Evolutionary conservation across 441 rosid species (phyloP).

Genomic region (Gossypium davidsonii): DNA sequence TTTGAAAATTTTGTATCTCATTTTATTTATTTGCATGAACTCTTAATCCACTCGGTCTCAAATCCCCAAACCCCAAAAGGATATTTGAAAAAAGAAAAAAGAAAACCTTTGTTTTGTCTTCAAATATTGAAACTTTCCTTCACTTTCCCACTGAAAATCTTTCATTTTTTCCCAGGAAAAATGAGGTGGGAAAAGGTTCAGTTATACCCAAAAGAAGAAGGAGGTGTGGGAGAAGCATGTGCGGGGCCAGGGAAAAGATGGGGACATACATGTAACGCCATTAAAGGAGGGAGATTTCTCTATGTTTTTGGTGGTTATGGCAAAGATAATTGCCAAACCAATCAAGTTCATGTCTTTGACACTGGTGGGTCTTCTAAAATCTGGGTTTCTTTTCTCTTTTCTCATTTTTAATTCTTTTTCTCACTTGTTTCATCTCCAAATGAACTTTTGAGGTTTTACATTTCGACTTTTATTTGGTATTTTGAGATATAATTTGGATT

Average conservation of each 20-base stretch:
- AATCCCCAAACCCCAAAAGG: not conserved
- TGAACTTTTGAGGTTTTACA: slow-evolving; percentile 16
- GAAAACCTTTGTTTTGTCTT: not conserved
- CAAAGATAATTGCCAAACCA: slow-evolving; percentile 85
- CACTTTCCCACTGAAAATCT: slow-evolving; percentile 25
- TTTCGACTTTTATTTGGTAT: slow-evolving; percentile 14
- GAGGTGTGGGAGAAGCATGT: slow-evolving; percentile 30
- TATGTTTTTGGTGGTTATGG: slow-evolving; percentile 96
- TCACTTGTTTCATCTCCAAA: not conserved
- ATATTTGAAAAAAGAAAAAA: not conserved
- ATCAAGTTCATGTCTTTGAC: slow-evolving; percentile 94
- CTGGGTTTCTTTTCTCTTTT: not conserved
- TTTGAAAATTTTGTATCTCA: not conserved
- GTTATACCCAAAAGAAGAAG: slow-evolving; percentile 25
- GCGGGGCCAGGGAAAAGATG: slow-evolving; percentile 86
- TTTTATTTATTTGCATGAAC: slow-evolving; percentile 13
- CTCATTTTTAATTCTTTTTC: not conserved
- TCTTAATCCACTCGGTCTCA: slow-evolving; percentile 6
- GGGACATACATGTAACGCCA: slow-evolving; percentile 95
- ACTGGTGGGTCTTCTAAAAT: slow-evolving; percentile 46
- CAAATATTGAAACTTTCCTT: slow-evolving; percentile 20
- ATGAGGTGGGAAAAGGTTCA: slow-evolving; percentile 94
- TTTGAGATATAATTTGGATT: slow-evolving; percentile 16
- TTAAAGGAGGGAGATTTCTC: slow-evolving; percentile 74
- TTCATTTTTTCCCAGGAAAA: slow-evolving; percentile 3